Conservation (phyloP, 768 basidiomycete genomes). For the Austroboletus eburneus region DNA sequence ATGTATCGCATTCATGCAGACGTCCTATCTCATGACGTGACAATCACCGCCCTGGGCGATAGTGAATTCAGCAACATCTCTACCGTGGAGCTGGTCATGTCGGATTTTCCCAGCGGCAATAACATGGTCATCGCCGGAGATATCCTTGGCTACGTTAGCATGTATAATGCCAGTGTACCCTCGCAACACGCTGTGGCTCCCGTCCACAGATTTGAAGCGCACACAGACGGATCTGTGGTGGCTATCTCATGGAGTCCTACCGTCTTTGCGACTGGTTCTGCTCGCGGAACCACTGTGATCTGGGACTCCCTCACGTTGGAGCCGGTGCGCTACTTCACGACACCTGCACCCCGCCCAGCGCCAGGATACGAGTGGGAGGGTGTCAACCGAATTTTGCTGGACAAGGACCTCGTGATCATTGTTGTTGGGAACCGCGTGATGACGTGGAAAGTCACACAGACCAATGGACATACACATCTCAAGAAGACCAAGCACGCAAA, state of each 20-base stretch:
- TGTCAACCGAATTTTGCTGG: constrained; percentile 57
- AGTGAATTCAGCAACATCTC: constrained; percentile 49
- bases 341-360: constrained; percentile 38
- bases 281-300: constrained; percentile 51
- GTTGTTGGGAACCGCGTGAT: constrained; percentile 58
- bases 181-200: constrained; percentile 29
- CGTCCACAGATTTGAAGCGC: constrained; percentile 53
- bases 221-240: constrained; percentile 60
- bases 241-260: constrained; percentile 57
- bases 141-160: constrained; percentile 55
- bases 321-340: constrained; percentile 50
- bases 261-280: constrained; percentile 65
- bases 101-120: constrained; percentile 33
- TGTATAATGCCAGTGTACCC: constrained; percentile 49
- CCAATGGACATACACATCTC: constrained; percentile 23
- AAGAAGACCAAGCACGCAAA: constrained; percentile 33
- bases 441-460: constrained; percentile 62
- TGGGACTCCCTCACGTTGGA: constrained; percentile 67
- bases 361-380: constrained; percentile 36
- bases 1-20: constrained; percentile 52
- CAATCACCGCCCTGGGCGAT: constrained; percentile 47
- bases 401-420: constrained; percentile 51
- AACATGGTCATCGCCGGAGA: constrained; percentile 65
- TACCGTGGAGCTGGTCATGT: constrained; percentile 43
- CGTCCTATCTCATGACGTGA: constrained; percentile 21